These are phyloP conservation scores for Melanopsichium pennsylvanicum DNA, from an alignment of 1,284 basidiomycete genomes.

Conservation along the genomic window DNA sequence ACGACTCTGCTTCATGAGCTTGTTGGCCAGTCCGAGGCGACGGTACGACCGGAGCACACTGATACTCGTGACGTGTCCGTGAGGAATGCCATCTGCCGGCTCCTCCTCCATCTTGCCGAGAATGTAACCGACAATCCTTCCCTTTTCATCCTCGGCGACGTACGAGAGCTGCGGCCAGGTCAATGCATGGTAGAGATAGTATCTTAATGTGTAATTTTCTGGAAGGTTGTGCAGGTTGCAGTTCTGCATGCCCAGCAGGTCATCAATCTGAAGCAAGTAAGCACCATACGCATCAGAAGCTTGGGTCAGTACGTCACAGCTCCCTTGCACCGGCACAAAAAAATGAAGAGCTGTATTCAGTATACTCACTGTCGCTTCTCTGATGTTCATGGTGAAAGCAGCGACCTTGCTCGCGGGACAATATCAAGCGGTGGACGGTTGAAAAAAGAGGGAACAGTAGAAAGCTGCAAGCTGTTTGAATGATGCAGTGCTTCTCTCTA, in stretches of 20 bases:
- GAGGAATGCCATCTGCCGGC: slow-evolving; percentile 62
- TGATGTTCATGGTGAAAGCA: slow-evolving; percentile 20
- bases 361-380: slow-evolving; percentile 19
- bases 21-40: slow-evolving; percentile 62
- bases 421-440: no score
- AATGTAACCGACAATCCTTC: slow-evolving; percentile 91
- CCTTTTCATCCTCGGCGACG: slow-evolving; percentile 88
- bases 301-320: no score
- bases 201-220: slow-evolving; percentile 65
- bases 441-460: no score
- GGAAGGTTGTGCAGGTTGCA: slow-evolving; percentile 65
- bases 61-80: slow-evolving; percentile 65
- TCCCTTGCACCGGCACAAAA: no score
- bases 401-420: not conserved
- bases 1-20: slow-evolving; percentile 65
- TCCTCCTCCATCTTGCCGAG: slow-evolving; percentile 81
- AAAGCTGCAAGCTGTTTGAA: no score
- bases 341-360: no score
- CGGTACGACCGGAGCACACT: slow-evolving; percentile 62
- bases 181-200: slow-evolving; percentile 81
- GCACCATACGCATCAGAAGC: no score
- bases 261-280: slow-evolving; percentile 45
- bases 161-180: slow-evolving; percentile 95
- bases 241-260: slow-evolving; percentile 63
- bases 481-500: no score